A percentile compares a stretch with the other conserved stretches of the same genome.
Conservation (phyloP, 176 grass and related monocot species). For the Carex scoparia region DNA sequence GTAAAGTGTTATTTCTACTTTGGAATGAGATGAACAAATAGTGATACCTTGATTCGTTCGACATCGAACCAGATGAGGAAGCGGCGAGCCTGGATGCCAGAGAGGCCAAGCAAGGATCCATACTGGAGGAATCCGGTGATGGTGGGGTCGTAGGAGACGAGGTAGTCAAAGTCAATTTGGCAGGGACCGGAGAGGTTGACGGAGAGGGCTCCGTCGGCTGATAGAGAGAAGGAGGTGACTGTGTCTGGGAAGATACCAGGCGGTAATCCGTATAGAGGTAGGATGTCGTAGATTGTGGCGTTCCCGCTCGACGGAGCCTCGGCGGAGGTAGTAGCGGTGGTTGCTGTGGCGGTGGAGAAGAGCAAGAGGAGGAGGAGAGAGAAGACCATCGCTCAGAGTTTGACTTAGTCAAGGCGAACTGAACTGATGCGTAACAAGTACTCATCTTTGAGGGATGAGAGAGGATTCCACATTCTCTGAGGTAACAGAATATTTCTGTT, state of each 20-base stretch:
- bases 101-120: constrained; percentile 38
- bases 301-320: constrained; percentile 9
- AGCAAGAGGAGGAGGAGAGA: background rate
- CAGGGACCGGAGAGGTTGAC: constrained; percentile 59
- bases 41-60: constrained; percentile 57
- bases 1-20: no score
- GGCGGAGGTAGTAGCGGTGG: background rate
- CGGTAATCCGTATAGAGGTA: constrained; percentile 53
- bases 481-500: no score
- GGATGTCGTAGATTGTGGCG: constrained; percentile 51
- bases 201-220: constrained; percentile 41
- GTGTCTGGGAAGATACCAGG: constrained; percentile 53
- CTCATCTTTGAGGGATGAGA: no score
- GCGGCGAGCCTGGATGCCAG: constrained; percentile 52
- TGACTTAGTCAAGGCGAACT: no score
- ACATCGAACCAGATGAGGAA: constrained; percentile 66
- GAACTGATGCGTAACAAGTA: no score
- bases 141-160: constrained; percentile 35
- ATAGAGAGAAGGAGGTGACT: constrained; percentile 56
- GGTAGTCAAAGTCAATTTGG: constrained; percentile 50
- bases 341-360: background rate
- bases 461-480: no score
- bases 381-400: background rate
- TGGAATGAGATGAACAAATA: no score
- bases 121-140: constrained; percentile 49